Conservation (phyloP, 2,329 filamentous ascomycete genomes). For the Grosmannia huntii region DNA sequence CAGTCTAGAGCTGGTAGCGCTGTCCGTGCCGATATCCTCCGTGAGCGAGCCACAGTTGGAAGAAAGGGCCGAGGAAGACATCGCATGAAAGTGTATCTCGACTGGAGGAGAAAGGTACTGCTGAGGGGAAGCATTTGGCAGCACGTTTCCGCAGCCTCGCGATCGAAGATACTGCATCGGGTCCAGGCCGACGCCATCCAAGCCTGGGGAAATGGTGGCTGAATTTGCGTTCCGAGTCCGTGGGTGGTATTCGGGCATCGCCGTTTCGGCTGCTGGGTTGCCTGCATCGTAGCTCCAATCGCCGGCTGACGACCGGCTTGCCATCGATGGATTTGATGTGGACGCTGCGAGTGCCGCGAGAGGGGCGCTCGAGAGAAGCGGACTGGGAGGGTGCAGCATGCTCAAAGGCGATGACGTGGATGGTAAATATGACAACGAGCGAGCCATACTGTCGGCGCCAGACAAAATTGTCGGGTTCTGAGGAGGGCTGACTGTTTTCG, state of each 20-base stretch:
- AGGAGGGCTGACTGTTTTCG: conserved; percentile 1
- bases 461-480: background rate
- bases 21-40: conserved; percentile 19
- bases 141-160: background rate
- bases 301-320: background rate
- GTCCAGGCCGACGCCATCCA: conserved; percentile 8
- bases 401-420: background rate
- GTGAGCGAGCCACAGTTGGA: conserved; percentile 24
- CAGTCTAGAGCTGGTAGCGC: conserved; percentile 20
- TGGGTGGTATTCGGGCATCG: no score
- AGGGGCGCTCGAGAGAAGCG: background rate
- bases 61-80: conserved; percentile 10
- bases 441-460: background rate
- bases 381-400: background rate
- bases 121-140: background rate
- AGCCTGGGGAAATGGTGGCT: background rate
- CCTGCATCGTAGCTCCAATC: background rate
- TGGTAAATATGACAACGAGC: background rate
- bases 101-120: background rate
- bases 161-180: conserved; percentile 6
- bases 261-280: background rate
- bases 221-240: background rate
- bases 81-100: conserved; percentile 3
- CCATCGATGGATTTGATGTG: no score
- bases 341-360: background rate